phyloP scores from a whole-genome alignment of 345 rosid species.

The Psidium guajava region DNA sequence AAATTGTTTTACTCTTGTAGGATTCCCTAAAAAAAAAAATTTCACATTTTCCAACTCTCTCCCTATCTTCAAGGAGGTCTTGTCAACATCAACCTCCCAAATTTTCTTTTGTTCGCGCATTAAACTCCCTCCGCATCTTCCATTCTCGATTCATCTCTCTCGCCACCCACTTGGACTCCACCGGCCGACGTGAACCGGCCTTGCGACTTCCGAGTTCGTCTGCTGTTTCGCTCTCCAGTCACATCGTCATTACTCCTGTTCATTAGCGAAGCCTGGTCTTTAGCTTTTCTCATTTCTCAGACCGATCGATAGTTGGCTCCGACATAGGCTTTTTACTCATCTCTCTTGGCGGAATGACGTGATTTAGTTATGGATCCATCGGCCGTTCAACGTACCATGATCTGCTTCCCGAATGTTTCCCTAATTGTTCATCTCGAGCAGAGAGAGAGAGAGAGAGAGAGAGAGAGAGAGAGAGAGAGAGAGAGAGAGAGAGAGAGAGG shows the following conservation, averaged over 20 bases:
- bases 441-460: neutral
- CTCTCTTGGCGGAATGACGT: neutral
- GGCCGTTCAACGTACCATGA: neutral
- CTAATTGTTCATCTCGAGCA: neutral
- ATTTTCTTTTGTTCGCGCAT: neutral
- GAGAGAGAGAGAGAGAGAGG: too few species aligned
- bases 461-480: neutral
- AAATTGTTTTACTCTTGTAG: neutral
- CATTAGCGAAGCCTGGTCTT: neutral
- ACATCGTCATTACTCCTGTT: neutral
- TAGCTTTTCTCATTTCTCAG: neutral
- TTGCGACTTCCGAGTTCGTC: neutral
- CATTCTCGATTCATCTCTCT: neutral
- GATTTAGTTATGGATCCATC: neutral
- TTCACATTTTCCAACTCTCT: neutral
- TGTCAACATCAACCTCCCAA: neutral
- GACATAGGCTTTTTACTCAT: neutral
- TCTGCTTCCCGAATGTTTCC: neutral
- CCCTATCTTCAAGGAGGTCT: neutral
- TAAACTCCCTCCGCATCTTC: neutral
- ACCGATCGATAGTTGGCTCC: too few species aligned
- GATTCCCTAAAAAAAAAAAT: neutral
- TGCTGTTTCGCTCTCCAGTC: neutral
- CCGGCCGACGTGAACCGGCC: neutral
- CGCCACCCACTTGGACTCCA: neutral